Evolutionary conservation across 208 protist genomes (phyloP), one percentile per base, ranked within the genome.

Genomic region (Trypanosomatidae sp.): DNA sequence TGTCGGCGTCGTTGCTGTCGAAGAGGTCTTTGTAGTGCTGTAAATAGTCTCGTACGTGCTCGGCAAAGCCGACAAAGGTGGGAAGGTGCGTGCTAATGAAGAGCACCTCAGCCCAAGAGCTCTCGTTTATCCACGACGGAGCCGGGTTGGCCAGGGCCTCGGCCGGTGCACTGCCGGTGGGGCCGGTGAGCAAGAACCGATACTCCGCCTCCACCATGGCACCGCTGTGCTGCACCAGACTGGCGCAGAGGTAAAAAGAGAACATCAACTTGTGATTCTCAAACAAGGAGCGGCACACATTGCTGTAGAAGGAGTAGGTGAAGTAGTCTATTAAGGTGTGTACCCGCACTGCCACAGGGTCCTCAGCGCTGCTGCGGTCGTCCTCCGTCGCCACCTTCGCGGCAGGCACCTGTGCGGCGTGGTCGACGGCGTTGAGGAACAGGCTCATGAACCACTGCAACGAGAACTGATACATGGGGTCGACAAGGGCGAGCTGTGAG

Each of bases 231-330:
- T 90, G 81, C 62, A 98, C 87, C 28, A 98, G 95, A 43, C 88
- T 91, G 25, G 93, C 84, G 80, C 93, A 98, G 47, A 99, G 79
- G 68, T 96, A 91, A 77, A 99, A 99, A 56, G 98, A 98, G 85
- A 99, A 99, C 36, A 98, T 95, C 43, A 98, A 82, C 88, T 99
- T 99, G 86, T 99, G 98, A 81, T 88, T 92, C 81, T 99, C 98
- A 83, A 99, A 99, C 47, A 99, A 87, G 12, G 97, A 99, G 50
- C 98, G 90, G 92, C 98, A 99, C 33, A 99, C 97, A 86, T 99
- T 99, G 71, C 86, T 84, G 88, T 99, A 99, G 78, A 99, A 93
- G 58, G 88, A 94, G 79, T 97, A 98, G 12, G 98, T 99, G 78
- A 99, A 99, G 86, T 91, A 98, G 66, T 99, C 94, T 68, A 93